Percentiles rank a stretch among this genome's conserved stretches.
phyloP scores from a whole-genome alignment of 805 yeast species.

The Jamesozyma lodderae region DNA sequence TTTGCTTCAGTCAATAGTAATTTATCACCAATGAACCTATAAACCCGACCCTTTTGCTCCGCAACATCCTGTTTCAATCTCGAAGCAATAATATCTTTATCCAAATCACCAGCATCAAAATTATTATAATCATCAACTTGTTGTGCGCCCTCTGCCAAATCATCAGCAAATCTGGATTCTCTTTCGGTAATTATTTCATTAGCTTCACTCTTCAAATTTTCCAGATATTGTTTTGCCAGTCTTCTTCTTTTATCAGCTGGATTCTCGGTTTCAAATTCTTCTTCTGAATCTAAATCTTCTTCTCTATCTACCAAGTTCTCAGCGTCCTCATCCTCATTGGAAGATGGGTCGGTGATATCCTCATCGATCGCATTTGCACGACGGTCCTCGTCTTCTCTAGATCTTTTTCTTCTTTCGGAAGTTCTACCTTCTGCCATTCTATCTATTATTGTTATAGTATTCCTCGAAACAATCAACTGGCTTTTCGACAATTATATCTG shows the following conservation, averaged over 20 bases:
- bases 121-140: slow-evolving; percentile 34
- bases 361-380: slow-evolving; percentile 35
- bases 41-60: slow-evolving; percentile 77
- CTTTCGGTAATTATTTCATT: slow-evolving; percentile 30
- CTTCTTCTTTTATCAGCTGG: slow-evolving; percentile 93
- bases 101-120: slow-evolving; percentile 87
- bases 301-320: slow-evolving; percentile 32
- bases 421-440: slow-evolving; percentile 3
- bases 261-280: slow-evolving; percentile 63
- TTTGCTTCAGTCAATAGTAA: slow-evolving; percentile 36
- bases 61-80: slow-evolving; percentile 84
- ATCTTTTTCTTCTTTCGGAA: slow-evolving; percentile 15
- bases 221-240: slow-evolving; percentile 85
- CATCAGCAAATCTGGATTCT: slow-evolving; percentile 6
- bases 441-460: neutral
- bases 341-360: slow-evolving; percentile 45
- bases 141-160: slow-evolving; percentile 8
- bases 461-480: neutral
- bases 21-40: slow-evolving; percentile 52
- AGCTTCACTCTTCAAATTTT: slow-evolving; percentile 58
- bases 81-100: slow-evolving; percentile 71
- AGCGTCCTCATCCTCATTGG: slow-evolving; percentile 40
- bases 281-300: slow-evolving; percentile 52
- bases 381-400: slow-evolving; percentile 16
- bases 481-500: too few species aligned